Evolutionary conservation across 495 filamentous ascomycete species (phyloP), one percentile per base, ranked within the genome.

Genomic region (Xylaria bambusicola): DNA sequence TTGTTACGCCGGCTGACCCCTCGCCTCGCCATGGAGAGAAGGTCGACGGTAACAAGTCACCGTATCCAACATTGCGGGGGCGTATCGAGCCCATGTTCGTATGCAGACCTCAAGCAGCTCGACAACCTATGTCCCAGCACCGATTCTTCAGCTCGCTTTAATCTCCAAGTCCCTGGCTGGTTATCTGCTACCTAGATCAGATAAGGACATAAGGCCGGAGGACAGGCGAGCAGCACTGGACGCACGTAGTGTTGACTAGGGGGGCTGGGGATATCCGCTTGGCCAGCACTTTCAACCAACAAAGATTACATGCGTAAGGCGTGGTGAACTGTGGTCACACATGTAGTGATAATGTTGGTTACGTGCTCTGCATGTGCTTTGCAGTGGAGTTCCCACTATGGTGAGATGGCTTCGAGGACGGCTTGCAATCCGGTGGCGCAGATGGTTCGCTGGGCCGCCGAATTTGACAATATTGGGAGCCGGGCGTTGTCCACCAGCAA

Each of bases 21-120:
- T 59, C 52, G 45, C 21, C 35, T 21, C 31, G 38, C 60, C 58
- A 67, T 38, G 62, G 62, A 20, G 67, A 67, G 46, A 64, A 70
- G 13, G 58, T 64, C 0, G 65, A 67, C 6, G 67, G 65, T 31
- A 67, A 35, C 38, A 50, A 38, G 48, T 57, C 61, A 21, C 24
- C 52, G 1, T 29, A 36, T 12, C 5, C 47, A 4, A 24, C 47
- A 9, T 59, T 12, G 6, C 12, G 21, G 31, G 33, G 9, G 15
- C 29, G 31, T 1, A n/a, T 20, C 31, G 44, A 40, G 6, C 1
- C 15, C 54, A 57, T 57, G 15, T 57, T 27, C 27, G 5, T 6
- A 4, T 49, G 12, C n/a, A 21, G 29, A 33, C 29, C 29, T 35
- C 18, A 0, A 51, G 3, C 18, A 42, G 36, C 17, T 4, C 2